Percentiles rank a stretch among this genome's conserved stretches.
Evolutionary conservation across 164 flowering plant species (phyloP).

Genomic region (Vitis rupestris): DNA sequence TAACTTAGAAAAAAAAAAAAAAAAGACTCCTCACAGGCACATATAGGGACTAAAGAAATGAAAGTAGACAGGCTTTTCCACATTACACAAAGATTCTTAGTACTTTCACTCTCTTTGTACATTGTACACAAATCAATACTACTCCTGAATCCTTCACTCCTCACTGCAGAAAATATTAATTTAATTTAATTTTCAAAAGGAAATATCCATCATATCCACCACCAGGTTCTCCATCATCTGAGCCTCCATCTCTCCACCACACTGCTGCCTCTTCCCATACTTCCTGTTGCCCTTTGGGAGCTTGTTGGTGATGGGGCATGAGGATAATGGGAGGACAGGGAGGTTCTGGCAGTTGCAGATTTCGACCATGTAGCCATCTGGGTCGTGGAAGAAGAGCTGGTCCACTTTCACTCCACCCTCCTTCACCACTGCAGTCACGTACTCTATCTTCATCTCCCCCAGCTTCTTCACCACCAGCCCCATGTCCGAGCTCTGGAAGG

Average conservation of each 20-base stretch:
- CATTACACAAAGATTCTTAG: slow-evolving; percentile 1
- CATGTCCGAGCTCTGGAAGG: slow-evolving; percentile 36
- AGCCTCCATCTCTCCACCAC: slow-evolving; percentile 26
- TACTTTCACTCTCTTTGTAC: slow-evolving; percentile 1
- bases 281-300: slow-evolving; percentile 5
- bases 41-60: neutral
- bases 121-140: neutral
- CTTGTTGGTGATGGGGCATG: slow-evolving; percentile 26
- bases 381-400: slow-evolving; percentile 50
- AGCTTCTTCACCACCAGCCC: slow-evolving; percentile 18
- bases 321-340: slow-evolving; percentile 29
- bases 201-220: slow-evolving; percentile 32
- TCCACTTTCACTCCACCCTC: slow-evolving; percentile 38
- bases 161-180: neutral
- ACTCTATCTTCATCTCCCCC: slow-evolving; percentile 23
- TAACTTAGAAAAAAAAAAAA: no score
- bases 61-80: neutral
- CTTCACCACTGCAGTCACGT: slow-evolving; percentile 35
- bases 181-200: slow-evolving; percentile 18
- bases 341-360: slow-evolving; percentile 43
- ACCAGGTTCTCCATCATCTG: slow-evolving; percentile 39
- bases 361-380: slow-evolving; percentile 48
- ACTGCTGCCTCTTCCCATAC: neutral
- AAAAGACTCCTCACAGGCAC: no score
- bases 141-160: neutral